These are phyloP conservation scores for Tetrahymena malaccensis DNA, from an alignment of 73 alveolate species.

Conservation along the genomic window DNA sequence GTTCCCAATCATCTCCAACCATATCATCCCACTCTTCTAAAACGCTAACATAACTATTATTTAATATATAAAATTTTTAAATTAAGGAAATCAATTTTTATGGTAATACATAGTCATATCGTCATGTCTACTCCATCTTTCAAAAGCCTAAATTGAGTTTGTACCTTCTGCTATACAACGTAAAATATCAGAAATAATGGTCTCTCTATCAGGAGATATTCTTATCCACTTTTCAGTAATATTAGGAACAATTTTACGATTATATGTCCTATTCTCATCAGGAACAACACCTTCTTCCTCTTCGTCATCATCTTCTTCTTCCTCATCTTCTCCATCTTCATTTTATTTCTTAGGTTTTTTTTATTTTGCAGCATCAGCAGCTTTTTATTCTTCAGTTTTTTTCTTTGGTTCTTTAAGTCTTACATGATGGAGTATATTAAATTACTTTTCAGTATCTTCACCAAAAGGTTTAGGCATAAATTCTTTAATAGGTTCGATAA, in stretches of 20 bases:
- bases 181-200: conserved; percentile 15
- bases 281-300: conserved; percentile 31
- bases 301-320: conserved; percentile 40
- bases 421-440: conserved; percentile 47
- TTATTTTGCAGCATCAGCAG: conserved; percentile 34
- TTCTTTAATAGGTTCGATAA: conserved; percentile 43
- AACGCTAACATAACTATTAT: conserved; percentile 51
- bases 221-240: conserved; percentile 29
- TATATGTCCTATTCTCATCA: conserved; percentile 32
- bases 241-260: conserved; percentile 11
- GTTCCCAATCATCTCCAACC: conserved; percentile 83
- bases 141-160: conserved; percentile 58
- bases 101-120: conserved; percentile 41
- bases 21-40: conserved; percentile 81
- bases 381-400: conserved; percentile 35
- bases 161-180: conserved; percentile 57
- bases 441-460: conserved; percentile 46
- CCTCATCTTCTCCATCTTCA: conserved; percentile 52
- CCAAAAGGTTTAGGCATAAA: conserved; percentile 72
- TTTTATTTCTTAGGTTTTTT: conserved; percentile 1
- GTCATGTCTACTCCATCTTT: conserved; percentile 74
- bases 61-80: background rate
- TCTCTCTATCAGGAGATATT: conserved; percentile 8
- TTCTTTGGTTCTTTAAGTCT: conserved; percentile 45
- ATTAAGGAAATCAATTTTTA: background rate